phyloP scores from a whole-genome alignment of 768 basidiomycete genomes.

The Chalciporus piperatus region DNA sequence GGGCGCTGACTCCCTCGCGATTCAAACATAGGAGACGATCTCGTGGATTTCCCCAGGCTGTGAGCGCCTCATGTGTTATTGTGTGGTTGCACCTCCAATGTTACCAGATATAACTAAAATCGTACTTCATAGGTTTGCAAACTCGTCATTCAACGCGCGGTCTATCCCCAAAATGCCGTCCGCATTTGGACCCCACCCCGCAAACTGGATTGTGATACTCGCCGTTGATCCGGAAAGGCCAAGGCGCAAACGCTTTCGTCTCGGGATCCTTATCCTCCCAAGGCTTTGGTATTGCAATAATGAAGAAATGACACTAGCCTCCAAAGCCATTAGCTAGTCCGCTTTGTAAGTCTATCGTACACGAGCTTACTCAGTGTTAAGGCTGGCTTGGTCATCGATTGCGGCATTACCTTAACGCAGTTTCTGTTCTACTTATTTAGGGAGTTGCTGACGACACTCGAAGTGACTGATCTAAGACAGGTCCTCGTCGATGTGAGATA shows the following conservation, averaged over 20 bases:
- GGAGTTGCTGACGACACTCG: background rate
- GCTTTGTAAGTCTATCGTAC: background rate
- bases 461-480: background rate
- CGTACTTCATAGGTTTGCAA: background rate
- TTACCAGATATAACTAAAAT: too few relatives aligned
- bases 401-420: background rate
- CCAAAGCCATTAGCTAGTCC: background rate
- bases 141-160: background rate
- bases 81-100: background rate
- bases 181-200: background rate
- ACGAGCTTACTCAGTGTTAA: background rate
- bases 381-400: background rate
- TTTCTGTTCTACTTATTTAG: background rate
- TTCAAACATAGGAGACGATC: background rate
- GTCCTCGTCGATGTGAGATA: too few relatives aligned
- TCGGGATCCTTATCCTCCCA: background rate
- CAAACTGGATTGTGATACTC: background rate
- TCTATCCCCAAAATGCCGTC: background rate
- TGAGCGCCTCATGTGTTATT: background rate
- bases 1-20: background rate
- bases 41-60: background rate
- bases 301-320: background rate
- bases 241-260: background rate
- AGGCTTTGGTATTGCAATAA: background rate
- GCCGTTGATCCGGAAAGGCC: background rate